phyloP scores from a whole-genome alignment of 306 rosid species.

The Chamaecrista fasciculata region DNA sequence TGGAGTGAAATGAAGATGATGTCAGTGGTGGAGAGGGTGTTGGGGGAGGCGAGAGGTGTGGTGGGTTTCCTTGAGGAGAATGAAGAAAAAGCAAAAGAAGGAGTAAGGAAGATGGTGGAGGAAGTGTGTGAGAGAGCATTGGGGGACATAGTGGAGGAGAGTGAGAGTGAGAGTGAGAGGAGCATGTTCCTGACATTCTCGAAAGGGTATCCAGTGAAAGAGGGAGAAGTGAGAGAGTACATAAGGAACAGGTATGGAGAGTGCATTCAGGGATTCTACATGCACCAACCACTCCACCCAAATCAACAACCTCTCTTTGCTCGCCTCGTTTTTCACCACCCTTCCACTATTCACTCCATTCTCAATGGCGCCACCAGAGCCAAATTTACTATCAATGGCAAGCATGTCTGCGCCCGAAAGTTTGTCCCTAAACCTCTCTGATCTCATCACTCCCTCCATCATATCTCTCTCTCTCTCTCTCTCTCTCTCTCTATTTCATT shows the following conservation, averaged over 20 bases:
- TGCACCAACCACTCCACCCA: conserved; percentile 50
- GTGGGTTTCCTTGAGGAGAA: conserved; percentile 30
- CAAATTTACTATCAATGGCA: conserved; percentile 68
- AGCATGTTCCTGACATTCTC: conserved; percentile 83
- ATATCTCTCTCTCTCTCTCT: too few relatives aligned
- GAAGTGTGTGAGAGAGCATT: conserved; percentile 47
- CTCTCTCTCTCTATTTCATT: too few relatives aligned
- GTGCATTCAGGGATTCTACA: conserved; percentile 53
- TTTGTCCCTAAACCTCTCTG: conserved; percentile 54
- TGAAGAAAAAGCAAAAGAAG: conserved; percentile 21
- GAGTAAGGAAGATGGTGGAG: conserved; percentile 23
- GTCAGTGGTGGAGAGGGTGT: conserved; percentile 43
- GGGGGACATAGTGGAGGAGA: conserved; percentile 45
- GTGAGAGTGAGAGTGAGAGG: conserved; percentile 34
- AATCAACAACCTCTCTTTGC: conserved; percentile 63
- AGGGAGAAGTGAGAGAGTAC: conserved; percentile 59
- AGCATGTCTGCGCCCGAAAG: conserved; percentile 72
- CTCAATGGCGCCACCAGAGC: conserved; percentile 46
- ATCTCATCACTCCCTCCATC: too few relatives aligned
- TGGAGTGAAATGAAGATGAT: too few relatives aligned
- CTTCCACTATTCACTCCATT: conserved; percentile 40
- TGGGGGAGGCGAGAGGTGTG: conserved; percentile 43
- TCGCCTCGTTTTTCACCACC: conserved; percentile 42
- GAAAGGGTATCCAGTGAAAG: conserved; percentile 53
- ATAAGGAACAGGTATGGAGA: conserved; percentile 42